Percentiles rank a stretch among this genome's conserved stretches.
Evolutionary conservation across 2,329 filamentous ascomycete species (phyloP).

Genomic region (Xylariaceae sp.): DNA sequence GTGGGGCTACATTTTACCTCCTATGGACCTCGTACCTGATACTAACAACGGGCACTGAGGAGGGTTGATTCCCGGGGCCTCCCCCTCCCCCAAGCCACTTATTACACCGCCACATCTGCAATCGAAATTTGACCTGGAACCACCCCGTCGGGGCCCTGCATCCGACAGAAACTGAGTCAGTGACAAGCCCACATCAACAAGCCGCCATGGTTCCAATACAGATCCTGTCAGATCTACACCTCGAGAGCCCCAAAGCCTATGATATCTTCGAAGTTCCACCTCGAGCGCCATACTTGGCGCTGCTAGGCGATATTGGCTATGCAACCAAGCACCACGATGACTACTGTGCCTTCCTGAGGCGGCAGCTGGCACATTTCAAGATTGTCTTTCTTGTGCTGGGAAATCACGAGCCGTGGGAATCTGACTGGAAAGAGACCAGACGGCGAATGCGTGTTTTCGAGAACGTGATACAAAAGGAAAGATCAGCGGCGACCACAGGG

Average conservation of each 20-base stretch:
- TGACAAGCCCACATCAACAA: too few relatives aligned
- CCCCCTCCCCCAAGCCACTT: not conserved
- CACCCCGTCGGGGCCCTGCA: not conserved
- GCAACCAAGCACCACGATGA: conserved; percentile 36
- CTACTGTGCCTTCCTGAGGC: conserved; percentile 43
- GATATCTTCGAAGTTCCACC: conserved; percentile 45
- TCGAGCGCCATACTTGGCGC: conserved; percentile 47
- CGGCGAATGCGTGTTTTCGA: conserved; percentile 32
- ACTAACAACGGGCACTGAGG: not conserved
- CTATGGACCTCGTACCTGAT: not conserved
- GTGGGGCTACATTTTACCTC: not conserved
- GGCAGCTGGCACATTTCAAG: conserved; percentile 45
- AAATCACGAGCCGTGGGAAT: conserved; percentile 54
- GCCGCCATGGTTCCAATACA: conserved; percentile 29
- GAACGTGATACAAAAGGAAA: conserved; percentile 20
- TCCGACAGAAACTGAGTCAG: too few relatives aligned
- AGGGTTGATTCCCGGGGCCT: not conserved
- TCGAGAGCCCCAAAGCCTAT: conserved; percentile 48
- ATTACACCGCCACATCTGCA: not conserved
- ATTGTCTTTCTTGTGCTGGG: conserved; percentile 50
- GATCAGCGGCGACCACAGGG: not conserved
- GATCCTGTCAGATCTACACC: conserved; percentile 56
- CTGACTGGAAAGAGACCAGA: conserved; percentile 34
- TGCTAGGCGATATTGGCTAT: conserved; percentile 55
- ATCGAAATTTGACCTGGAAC: not conserved